Evolutionary conservation across 805 yeast genomes (phyloP).

Genomic region (Zygoascus flipseniorum): DNA sequence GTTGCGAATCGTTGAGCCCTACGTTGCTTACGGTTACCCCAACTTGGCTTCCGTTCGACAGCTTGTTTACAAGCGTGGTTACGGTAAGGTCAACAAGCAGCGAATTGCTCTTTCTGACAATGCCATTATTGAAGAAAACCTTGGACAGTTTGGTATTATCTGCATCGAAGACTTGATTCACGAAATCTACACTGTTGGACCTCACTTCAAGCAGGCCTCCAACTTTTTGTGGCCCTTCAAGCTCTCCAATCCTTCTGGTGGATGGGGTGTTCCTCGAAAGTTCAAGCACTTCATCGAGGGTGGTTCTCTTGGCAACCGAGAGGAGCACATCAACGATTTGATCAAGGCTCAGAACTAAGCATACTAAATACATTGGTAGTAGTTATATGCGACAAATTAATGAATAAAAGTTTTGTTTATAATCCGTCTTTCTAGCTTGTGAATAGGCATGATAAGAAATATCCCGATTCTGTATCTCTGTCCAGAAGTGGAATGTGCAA

Average conservation of each 20-base stretch:
- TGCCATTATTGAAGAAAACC: slow-evolving; percentile 59
- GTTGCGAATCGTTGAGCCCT: slow-evolving; percentile 72
- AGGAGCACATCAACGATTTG: slow-evolving; percentile 66
- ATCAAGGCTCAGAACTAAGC: slow-evolving; percentile 63
- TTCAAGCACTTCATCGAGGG: slow-evolving; percentile 81
- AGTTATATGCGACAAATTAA: not conserved
- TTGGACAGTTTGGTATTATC: slow-evolving; percentile 69
- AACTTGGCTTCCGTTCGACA: slow-evolving; percentile 64
- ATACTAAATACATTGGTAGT: not conserved
- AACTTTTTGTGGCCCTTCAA: slow-evolving; percentile 84
- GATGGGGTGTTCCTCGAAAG: slow-evolving; percentile 75
- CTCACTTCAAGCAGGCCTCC: slow-evolving; percentile 79
- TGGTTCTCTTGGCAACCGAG: slow-evolving; percentile 81
- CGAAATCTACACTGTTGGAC: slow-evolving; percentile 78
- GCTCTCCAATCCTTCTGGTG: slow-evolving; percentile 75
- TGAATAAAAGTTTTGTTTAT: not conserved
- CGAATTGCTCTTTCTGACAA: slow-evolving; percentile 66
- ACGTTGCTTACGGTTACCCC: slow-evolving; percentile 80
- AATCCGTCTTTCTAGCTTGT: too few species aligned
- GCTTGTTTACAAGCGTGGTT: slow-evolving; percentile 76
- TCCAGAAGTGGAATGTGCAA: too few species aligned
- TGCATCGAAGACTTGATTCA: slow-evolving; percentile 73
- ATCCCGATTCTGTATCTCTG: too few species aligned
- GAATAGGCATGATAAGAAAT: too few species aligned
- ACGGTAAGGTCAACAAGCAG: slow-evolving; percentile 75